Conservation (phyloP, 495 filamentous ascomycete genomes). For the Pyrenula aspistea region DNA sequence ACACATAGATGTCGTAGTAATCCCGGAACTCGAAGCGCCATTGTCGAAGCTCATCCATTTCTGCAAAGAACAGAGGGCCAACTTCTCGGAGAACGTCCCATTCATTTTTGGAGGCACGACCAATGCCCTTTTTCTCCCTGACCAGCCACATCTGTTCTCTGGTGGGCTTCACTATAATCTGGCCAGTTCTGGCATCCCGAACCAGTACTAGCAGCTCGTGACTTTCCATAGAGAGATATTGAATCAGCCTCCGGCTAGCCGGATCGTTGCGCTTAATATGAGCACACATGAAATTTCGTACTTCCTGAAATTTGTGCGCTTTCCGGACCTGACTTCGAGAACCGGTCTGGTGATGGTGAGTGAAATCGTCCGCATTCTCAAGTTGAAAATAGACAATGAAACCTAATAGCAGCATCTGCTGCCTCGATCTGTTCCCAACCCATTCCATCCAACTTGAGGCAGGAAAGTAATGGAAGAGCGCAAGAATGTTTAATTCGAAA, state of each 20-base stretch:
- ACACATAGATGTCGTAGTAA: conserved; percentile 39
- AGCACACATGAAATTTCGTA: conserved; percentile 35
- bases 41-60: conserved; percentile 21
- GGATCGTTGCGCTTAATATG: conserved; percentile 38
- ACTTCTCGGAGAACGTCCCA: conserved; percentile 25
- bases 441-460: conserved; percentile 30
- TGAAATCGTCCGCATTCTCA: conserved; percentile 16
- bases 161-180: conserved; percentile 27
- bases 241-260: conserved; percentile 36
- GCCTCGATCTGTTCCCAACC: conserved; percentile 21
- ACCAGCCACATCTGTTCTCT: conserved; percentile 31
- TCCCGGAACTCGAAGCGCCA: conserved; percentile 37
- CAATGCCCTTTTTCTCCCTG: conserved; percentile 28
- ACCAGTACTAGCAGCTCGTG: conserved; percentile 28
- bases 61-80: conserved; percentile 25
- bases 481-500: conserved; percentile 33
- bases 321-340: conserved; percentile 18
- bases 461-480: conserved; percentile 37
- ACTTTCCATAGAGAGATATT: conserved; percentile 30
- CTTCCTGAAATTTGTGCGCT: conserved; percentile 24
- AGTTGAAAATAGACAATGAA: conserved; percentile 31
- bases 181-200: conserved; percentile 35
- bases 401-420: conserved; percentile 27
- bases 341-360: conserved; percentile 17
- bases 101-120: conserved; percentile 27